Evolutionary conservation across 331 rosid genomes (phyloP).

Genomic region (Malus hybrid): DNA sequence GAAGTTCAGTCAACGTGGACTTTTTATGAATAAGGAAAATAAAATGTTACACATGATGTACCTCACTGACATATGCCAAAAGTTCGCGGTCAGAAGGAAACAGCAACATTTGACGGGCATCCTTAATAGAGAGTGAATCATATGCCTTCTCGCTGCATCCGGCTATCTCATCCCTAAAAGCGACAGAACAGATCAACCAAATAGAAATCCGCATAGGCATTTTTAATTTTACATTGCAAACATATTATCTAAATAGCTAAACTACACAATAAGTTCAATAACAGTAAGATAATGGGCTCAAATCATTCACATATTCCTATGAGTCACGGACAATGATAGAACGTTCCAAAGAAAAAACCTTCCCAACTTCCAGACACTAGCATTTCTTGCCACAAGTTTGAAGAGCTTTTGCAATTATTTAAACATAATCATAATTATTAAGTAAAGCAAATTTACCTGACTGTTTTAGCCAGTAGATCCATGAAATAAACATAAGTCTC

Average conservation of each 20-base stretch:
- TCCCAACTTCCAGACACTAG: neutral
- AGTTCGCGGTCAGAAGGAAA: conserved; percentile 72
- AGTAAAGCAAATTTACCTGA: conserved; percentile 45
- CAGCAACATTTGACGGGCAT: conserved; percentile 77
- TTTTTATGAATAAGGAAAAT: neutral
- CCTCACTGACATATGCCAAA: conserved; percentile 62
- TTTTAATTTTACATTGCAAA: neutral
- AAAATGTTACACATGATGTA: conserved; percentile 1
- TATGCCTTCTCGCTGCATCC: conserved; percentile 99
- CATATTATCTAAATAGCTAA: neutral
- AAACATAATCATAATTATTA: neutral
- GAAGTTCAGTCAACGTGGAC: neutral
- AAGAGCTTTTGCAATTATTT: neutral
- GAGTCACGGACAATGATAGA: neutral
- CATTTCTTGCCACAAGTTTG: conserved; percentile 1
- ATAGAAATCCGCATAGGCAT: conserved; percentile 7
- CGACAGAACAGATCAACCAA: conserved; percentile 13
- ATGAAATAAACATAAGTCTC: conserved; percentile 81
- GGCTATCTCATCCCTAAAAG: conserved; percentile 86
- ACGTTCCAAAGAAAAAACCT: neutral
- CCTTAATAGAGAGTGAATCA: conserved; percentile 68
- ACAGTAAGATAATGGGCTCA: neutral
- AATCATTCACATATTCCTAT: neutral
- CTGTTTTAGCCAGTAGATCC: conserved; percentile 98
- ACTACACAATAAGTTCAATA: neutral